phyloP scores from a whole-genome alignment of 495 filamentous ascomycete genomes.

The Penicillium tannophilum region DNA sequence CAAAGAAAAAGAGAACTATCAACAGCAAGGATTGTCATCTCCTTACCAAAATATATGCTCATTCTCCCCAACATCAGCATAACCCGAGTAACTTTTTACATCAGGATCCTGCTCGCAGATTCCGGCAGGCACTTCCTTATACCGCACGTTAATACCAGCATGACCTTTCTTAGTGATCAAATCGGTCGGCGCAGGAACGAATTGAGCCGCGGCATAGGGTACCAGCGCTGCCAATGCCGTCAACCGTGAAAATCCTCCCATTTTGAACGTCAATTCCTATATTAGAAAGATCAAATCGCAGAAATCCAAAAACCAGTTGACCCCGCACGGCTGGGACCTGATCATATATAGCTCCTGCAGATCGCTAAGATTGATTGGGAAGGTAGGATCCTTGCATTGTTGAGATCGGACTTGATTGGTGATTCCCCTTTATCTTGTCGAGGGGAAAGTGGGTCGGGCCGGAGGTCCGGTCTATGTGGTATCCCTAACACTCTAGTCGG shows the following conservation, averaged over 20 bases:
- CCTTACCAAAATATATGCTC: slow-evolving; percentile 62
- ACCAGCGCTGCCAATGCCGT: slow-evolving; percentile 6
- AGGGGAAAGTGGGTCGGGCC: neutral
- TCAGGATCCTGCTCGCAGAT: slow-evolving; percentile 66
- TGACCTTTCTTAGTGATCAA: slow-evolving; percentile 54
- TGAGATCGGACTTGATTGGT: slow-evolving; percentile 12
- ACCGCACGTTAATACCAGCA: slow-evolving; percentile 55
- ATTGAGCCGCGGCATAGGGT: slow-evolving; percentile 44
- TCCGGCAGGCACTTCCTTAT: slow-evolving; percentile 63
- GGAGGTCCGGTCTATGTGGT: neutral
- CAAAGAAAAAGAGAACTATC: neutral
- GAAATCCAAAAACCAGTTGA: neutral
- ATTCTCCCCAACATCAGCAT: slow-evolving; percentile 62
- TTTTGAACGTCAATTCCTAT: slow-evolving; percentile 4
- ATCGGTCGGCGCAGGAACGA: slow-evolving; percentile 59
- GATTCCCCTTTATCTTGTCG: neutral
- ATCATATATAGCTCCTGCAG: slow-evolving; percentile 12
- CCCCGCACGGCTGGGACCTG: slow-evolving; percentile 10
- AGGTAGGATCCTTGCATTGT: slow-evolving; percentile 12
- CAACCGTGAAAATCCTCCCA: slow-evolving; percentile 10
- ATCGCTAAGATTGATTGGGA: slow-evolving; percentile 15
- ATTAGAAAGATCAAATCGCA: neutral
- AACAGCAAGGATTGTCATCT: too few relatives aligned
- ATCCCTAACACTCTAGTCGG: too few relatives aligned
- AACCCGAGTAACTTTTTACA: slow-evolving; percentile 68